Percentiles rank a stretch among this genome's conserved stretches.
Evolutionary conservation across 129 eudicot species (phyloP).

Genomic region (Artemisia annua): DNA sequence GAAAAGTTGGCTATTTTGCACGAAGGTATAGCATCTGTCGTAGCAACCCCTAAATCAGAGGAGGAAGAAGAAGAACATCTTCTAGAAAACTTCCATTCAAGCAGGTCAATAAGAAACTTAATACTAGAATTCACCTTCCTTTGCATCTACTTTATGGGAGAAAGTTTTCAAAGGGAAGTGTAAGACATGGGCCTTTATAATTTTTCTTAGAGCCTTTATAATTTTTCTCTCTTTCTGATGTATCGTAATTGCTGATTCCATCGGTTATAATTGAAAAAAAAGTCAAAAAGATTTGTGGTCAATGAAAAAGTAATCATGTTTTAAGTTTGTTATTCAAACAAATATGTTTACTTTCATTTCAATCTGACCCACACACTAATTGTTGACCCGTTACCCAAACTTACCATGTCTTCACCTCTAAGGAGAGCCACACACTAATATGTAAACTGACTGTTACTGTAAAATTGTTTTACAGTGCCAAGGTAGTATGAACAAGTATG

Average conservation of each 20-base stretch:
- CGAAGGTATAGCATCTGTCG: conserved; percentile 61
- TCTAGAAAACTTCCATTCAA: conserved; percentile 78
- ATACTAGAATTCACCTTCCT: conserved; percentile 67
- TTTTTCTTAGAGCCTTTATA: too few relatives aligned
- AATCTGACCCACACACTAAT: too few relatives aligned
- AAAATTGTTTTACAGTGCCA: too few relatives aligned
- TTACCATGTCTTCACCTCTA: too few relatives aligned
- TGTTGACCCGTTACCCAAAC: too few relatives aligned
- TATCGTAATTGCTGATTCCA: too few relatives aligned
- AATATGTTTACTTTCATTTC: too few relatives aligned
- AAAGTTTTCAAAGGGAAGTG: conserved; percentile 72
- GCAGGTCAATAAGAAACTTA: conserved; percentile 73
- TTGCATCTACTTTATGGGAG: conserved; percentile 75
- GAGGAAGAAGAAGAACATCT: conserved; percentile 62
- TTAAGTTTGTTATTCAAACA: neutral
- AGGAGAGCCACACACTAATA: too few relatives aligned
- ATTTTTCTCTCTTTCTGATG: too few relatives aligned
- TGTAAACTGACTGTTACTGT: too few relatives aligned
- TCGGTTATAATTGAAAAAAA: too few relatives aligned
- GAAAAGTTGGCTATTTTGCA: conserved; percentile 24
- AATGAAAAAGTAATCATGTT: neutral
- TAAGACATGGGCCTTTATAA: conserved; percentile 51
- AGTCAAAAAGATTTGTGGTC: neutral
- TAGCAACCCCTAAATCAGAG: conserved; percentile 58
- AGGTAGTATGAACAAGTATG: too few relatives aligned